A percentile compares a stretch with the other conserved stretches of the same genome.
phyloP scores from a whole-genome alignment of 2,329 filamentous ascomycete genomes.

The Hymenoscyphus linearis region DNA sequence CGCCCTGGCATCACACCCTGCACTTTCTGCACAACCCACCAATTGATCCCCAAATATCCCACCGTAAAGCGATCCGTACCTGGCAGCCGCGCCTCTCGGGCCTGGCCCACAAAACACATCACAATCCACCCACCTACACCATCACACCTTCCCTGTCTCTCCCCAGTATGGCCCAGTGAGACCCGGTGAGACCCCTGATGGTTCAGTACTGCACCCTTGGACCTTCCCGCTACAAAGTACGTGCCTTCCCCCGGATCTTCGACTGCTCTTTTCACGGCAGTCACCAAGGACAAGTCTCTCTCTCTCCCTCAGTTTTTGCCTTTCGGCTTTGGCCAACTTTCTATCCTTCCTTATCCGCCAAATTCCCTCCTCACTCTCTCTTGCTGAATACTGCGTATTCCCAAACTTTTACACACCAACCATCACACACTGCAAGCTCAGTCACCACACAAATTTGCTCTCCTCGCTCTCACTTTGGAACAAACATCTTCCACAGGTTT shows the following conservation, averaged over 20 bases:
- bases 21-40: background rate
- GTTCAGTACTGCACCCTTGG: background rate
- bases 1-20: background rate
- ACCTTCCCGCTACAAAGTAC: background rate
- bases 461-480: background rate
- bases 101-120: background rate
- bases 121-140: background rate
- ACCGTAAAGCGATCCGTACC: background rate
- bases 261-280: background rate
- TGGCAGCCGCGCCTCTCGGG: too few relatives aligned
- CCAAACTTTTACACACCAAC: too few relatives aligned
- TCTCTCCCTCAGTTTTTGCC: background rate
- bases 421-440: background rate
- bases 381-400: background rate
- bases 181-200: too few relatives aligned
- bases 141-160: too few relatives aligned
- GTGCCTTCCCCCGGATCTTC: constrained; percentile 3
- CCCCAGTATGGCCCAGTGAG: too few relatives aligned
- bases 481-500: constrained; percentile 6
- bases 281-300: background rate
- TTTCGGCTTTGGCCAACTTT: background rate
- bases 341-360: background rate
- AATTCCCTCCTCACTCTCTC: background rate
- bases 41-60: background rate
- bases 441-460: background rate